phyloP scores from a whole-genome alignment of 305 asterid species.

The Solanum aculeatissimum region DNA sequence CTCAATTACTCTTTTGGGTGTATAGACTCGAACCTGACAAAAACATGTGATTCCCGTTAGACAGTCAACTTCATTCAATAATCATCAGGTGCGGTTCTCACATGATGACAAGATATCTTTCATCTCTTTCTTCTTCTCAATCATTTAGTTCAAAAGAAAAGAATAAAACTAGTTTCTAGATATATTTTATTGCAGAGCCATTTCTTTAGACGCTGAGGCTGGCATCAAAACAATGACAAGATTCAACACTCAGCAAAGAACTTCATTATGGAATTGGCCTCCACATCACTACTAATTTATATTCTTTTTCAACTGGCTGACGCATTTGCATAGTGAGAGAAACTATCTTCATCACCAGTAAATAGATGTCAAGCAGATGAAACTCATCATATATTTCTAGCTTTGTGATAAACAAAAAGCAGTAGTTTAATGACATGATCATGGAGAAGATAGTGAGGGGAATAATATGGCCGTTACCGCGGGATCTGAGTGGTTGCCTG shows the following conservation, averaged over 20 bases:
- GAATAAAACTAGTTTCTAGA: not conserved
- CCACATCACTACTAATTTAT: not conserved
- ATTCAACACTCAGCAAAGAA: not conserved
- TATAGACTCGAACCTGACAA: conserved; percentile 71
- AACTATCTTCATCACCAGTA: not conserved
- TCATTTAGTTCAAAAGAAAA: not conserved
- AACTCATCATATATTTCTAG: not conserved
- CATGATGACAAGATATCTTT: not conserved
- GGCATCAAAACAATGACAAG: not conserved
- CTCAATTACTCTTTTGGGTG: conserved; percentile 58
- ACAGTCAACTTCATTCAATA: not conserved
- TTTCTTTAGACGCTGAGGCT: not conserved
- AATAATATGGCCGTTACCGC: conserved; percentile 36
- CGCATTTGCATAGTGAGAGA: not conserved
- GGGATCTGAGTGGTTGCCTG: conserved; percentile 96
- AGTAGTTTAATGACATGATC: not conserved
- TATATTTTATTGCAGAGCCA: not conserved
- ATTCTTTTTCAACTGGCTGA: not conserved
- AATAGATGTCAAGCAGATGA: not conserved
- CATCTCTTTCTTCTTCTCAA: not conserved
- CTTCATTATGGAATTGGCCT: not conserved
- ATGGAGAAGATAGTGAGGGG: not conserved
- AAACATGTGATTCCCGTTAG: not conserved
- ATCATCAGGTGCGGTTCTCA: not conserved
- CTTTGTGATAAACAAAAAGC: not conserved